These are phyloP conservation scores for Lepidium africanum DNA, from an alignment of 345 rosid species.

Conservation along the genomic window DNA sequence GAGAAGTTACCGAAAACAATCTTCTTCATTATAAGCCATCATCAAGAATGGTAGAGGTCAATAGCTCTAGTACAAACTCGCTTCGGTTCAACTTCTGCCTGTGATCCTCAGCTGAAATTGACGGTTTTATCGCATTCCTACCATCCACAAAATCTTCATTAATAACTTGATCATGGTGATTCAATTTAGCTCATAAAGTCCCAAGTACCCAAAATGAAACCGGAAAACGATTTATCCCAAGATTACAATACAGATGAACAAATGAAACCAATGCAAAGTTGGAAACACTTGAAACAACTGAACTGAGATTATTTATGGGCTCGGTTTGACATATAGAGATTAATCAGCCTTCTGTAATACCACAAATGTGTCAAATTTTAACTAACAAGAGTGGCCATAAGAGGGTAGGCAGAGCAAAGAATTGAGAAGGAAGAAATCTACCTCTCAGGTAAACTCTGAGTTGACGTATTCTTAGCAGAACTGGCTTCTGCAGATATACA, in stretches of 20 bases:
- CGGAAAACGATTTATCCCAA: not conserved
- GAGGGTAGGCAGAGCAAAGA: not conserved
- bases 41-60: conserved; percentile 55
- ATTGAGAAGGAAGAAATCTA: conserved; percentile 18
- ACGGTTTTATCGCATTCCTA: conserved; percentile 46
- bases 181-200: not conserved
- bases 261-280: not conserved
- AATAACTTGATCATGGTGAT: not conserved
- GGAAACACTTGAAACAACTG: not conserved
- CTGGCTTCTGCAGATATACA: conserved; percentile 36
- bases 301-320: not conserved
- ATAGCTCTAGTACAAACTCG: conserved; percentile 56
- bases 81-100: conserved; percentile 64
- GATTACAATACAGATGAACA: not conserved
- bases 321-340: not conserved
- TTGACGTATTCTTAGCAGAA: conserved; percentile 38
- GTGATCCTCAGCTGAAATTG: conserved; percentile 67
- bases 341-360: not conserved
- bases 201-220: not conserved
- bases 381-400: not conserved
- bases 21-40: conserved; percentile 39
- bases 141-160: not conserved
- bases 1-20: not conserved
- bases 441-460: conserved; percentile 45
- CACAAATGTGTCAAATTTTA: not conserved